Evolutionary conservation across 192 early-diverging fungal genomes (phyloP).

Genomic region (Phlyctochytrium arcticum): DNA sequence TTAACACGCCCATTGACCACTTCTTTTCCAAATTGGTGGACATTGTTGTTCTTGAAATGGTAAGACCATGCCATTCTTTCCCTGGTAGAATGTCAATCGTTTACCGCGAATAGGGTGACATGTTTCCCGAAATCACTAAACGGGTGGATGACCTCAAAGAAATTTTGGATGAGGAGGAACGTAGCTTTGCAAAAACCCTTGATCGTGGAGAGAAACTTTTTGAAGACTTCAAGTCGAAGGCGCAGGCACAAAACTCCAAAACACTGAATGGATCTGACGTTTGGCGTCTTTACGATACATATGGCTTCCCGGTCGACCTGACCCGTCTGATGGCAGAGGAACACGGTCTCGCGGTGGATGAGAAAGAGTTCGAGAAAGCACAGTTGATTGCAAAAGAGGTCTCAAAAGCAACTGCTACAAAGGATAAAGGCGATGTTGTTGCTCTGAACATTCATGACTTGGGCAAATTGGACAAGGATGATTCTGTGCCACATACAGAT

Average conservation of each 20-base stretch:
- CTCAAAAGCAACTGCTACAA: slow-evolving; percentile 55
- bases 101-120: slow-evolving; percentile 66
- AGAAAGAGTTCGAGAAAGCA: slow-evolving; percentile 73
- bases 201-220: slow-evolving; percentile 97
- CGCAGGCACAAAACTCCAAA: slow-evolving; percentile 56
- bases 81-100: not conserved
- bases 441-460: slow-evolving; percentile 90
- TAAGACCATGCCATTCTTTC: slow-evolving; percentile 31
- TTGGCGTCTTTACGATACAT: slow-evolving; percentile 98
- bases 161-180: slow-evolving; percentile 95
- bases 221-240: slow-evolving; percentile 64
- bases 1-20: slow-evolving; percentile 79
- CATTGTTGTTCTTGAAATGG: slow-evolving; percentile 86
- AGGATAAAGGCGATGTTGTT: slow-evolving; percentile 54
- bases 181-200: slow-evolving; percentile 89
- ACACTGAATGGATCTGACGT: slow-evolving; percentile 82
- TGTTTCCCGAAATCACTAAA: slow-evolving; percentile 84
- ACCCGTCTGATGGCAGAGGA: slow-evolving; percentile 99
- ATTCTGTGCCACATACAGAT: slow-evolving; percentile 72
- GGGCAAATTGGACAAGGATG: slow-evolving; percentile 73
- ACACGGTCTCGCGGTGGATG: slow-evolving; percentile 78
- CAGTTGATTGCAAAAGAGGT: slow-evolving; percentile 74
- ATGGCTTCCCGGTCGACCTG: slow-evolving; percentile 97
- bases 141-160: slow-evolving; percentile 84
- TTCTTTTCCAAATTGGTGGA: slow-evolving; percentile 96